Evolutionary conservation across 2,329 filamentous ascomycete genomes (phyloP).

Genomic region (Ploettnerulaceae sp.): DNA sequence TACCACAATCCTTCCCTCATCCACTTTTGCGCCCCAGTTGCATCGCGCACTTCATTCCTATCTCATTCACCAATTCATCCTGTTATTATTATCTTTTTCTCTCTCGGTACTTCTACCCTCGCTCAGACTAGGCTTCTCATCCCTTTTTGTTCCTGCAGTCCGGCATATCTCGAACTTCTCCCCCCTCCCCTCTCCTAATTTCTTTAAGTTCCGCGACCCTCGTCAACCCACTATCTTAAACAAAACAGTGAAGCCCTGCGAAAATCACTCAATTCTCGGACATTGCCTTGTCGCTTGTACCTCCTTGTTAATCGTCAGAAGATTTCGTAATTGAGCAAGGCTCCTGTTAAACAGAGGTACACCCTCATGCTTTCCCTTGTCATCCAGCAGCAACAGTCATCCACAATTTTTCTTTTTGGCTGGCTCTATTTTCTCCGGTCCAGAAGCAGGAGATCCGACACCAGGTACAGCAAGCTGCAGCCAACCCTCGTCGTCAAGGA

Average conservation of each 20-base stretch:
- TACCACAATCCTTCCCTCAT: constrained; percentile 20
- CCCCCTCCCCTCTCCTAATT: constrained; percentile 14
- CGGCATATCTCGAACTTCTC: constrained; percentile 14
- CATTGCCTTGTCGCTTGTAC: constrained; percentile 30
- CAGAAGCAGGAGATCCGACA: constrained; percentile 29
- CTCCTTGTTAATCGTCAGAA: constrained; percentile 24
- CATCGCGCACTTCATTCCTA: constrained; percentile 16
- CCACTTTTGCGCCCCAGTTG: constrained; percentile 9
- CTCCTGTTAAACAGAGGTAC: constrained; percentile 33
- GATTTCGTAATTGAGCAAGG: constrained; percentile 32
- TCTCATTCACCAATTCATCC: constrained; percentile 9
- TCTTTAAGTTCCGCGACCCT: constrained; percentile 25
- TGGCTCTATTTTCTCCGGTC: constrained; percentile 19
- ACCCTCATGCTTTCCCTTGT: constrained; percentile 28
- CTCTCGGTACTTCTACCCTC: constrained; percentile 27
- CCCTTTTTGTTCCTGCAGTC: constrained; percentile 26
- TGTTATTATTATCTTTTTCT: constrained; percentile 6
- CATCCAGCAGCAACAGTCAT: constrained; percentile 24
- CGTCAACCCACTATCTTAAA: constrained; percentile 30
- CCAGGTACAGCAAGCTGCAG: constrained; percentile 31
- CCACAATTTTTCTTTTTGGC: constrained; percentile 20
- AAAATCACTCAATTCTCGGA: constrained; percentile 31
- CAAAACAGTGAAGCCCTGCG: constrained; percentile 24
- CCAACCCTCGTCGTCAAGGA: constrained; percentile 34
- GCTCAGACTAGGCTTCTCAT: constrained; percentile 29